Base-by-base conservation (phyloP, 176 grass and related monocot species). In the Oryza punctata region DNA sequence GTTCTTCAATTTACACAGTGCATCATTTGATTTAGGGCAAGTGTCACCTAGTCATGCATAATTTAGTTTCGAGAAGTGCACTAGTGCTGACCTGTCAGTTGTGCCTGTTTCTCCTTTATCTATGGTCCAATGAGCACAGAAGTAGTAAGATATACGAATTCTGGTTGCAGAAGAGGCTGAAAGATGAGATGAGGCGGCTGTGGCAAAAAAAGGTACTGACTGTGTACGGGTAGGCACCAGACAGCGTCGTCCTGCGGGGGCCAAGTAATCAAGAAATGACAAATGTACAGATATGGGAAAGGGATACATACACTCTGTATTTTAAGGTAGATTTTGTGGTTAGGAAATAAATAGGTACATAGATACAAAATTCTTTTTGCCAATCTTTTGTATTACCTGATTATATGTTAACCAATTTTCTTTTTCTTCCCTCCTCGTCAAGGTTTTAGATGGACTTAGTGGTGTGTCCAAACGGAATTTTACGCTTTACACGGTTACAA, bases 281-380 rank as follows among this genome's bases (percentile, higher is more conserved):
- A 92, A 82, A 78, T 94, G 92, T 94, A 92, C 90, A 94, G 92
- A 94, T 88, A 94, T 78, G 60, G 84, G 85, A 37, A 44, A 78
- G 78, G 73, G 71, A 87, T 85, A 87, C 71, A 86, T 76, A 87
- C 54, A 82, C 81, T 81, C 83, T 89, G 78, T 92, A 82, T 82
- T 85, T 85, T 89, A 78, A 71, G 68, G 69, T 82, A 81, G 84
- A 77, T 81, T 25, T 87, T 82, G 71, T 67, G 81, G 63, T 82
- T 92, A 94, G 92, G 68, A 83, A 88, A 94, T 94, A 92, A 92
- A 72, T 77, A 78, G 71, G 90, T 92, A 94, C 54, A 94, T 94
- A 94, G 84, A 85, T 89, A 88, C 75, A 81, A 16, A 16, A 76
- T 87, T 80, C 64, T 87, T 90, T 63, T 77, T 68, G 74, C 49